Evolutionary conservation across 345 rosid species (phyloP).

Genomic region (Turnera subulata): DNA sequence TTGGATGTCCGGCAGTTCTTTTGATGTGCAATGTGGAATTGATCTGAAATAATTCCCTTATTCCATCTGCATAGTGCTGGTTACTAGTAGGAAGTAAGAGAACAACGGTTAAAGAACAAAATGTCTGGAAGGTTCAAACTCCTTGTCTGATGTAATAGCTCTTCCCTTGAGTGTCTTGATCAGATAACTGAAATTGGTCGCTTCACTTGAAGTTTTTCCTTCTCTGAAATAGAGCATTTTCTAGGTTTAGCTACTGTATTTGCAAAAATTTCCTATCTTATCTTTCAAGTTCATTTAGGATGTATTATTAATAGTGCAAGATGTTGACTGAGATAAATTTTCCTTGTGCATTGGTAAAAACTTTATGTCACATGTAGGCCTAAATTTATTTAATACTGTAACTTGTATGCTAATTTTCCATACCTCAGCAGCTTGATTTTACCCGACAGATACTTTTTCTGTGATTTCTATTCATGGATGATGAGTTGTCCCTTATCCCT

Average conservation of each 20-base stretch:
- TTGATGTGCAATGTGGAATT: background rate
- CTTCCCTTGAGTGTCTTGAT: conserved; percentile 17
- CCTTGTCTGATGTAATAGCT: conserved; percentile 22
- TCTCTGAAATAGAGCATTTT: conserved; percentile 12
- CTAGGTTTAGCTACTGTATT: conserved; percentile 12
- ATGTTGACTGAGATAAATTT: background rate
- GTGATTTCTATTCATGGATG: background rate
- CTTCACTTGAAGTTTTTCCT: conserved; percentile 13
- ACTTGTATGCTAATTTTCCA: too few species aligned
- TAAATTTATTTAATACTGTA: too few species aligned
- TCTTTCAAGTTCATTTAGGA: background rate
- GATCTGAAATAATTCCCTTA: conserved; percentile 1
- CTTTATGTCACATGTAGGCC: too few species aligned
- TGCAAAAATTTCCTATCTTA: background rate
- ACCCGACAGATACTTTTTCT: too few species aligned
- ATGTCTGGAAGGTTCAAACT: conserved; percentile 16
- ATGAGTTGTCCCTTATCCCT: background rate
- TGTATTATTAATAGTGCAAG: background rate
- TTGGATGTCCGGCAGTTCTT: background rate
- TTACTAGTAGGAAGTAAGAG: conserved; percentile 6
- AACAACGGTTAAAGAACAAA: conserved; percentile 11
- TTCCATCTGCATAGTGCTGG: conserved; percentile 8
- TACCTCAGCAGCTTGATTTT: too few species aligned
- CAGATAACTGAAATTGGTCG: conserved; percentile 22
- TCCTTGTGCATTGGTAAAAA: too few species aligned